Evolutionary conservation across 441 rosid species (phyloP).

Genomic region (Gossypium schwendimanii): DNA sequence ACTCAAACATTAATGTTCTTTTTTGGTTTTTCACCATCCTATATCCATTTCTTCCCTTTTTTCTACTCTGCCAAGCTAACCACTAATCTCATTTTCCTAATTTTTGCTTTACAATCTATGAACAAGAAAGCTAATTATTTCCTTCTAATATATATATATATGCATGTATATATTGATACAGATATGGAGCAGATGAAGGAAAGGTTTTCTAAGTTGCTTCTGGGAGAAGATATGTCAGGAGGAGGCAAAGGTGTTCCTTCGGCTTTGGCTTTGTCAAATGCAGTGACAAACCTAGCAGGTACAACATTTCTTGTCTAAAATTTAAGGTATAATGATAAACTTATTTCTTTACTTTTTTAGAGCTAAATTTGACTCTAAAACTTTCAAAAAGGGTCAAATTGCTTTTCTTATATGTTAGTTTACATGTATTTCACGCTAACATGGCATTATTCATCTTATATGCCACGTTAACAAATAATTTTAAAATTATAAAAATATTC

Average conservation of each 20-base stretch:
- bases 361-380: too few species aligned
- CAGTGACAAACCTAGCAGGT: constrained; percentile 62
- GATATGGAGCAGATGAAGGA: constrained; percentile 53
- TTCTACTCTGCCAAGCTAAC: neutral
- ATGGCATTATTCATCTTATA: too few species aligned
- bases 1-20: neutral
- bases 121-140: neutral
- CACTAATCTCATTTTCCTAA: neutral
- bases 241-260: constrained; percentile 62
- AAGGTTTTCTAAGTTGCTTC: constrained; percentile 48
- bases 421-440: too few species aligned
- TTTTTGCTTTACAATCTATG: neutral
- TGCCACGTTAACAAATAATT: too few species aligned
- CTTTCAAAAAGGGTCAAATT: too few species aligned
- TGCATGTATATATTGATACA: constrained; percentile 14
- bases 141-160: too few species aligned
- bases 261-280: constrained; percentile 57
- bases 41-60: neutral
- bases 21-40: neutral
- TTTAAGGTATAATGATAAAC: neutral
- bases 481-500: too few species aligned
- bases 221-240: constrained; percentile 69
- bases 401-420: too few species aligned
- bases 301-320: neutral
- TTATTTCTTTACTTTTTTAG: too few species aligned